Percentiles rank a stretch among this genome's conserved stretches.
phyloP scores from a whole-genome alignment of 495 filamentous ascomycete species.

The Annulohypoxylon nitens region DNA sequence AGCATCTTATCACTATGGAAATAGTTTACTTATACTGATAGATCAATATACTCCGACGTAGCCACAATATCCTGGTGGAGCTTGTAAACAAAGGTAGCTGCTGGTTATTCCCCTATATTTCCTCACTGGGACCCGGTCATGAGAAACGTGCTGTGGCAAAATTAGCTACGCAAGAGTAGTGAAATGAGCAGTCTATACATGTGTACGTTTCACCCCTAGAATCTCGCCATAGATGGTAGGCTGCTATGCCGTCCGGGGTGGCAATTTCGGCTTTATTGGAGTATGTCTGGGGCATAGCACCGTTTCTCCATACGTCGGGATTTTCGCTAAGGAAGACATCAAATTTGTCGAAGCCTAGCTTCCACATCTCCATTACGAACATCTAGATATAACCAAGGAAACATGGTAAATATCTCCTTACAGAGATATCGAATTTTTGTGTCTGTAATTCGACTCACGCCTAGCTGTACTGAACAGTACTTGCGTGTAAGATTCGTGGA shows the following conservation, averaged over 20 bases:
- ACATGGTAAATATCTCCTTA: slow-evolving; percentile 3
- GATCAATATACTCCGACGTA: slow-evolving; percentile 44
- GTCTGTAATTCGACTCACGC: background rate
- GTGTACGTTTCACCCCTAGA: slow-evolving; percentile 51
- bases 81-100: slow-evolving; percentile 10
- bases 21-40: slow-evolving; percentile 56
- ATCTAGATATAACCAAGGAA: slow-evolving; percentile 23
- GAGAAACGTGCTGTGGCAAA: slow-evolving; percentile 18
- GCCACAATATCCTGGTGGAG: slow-evolving; percentile 37
- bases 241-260: slow-evolving; percentile 45
- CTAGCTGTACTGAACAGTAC: slow-evolving; percentile 22
- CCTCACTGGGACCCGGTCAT: slow-evolving; percentile 15
- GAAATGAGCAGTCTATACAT: background rate
- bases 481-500: slow-evolving; percentile 24
- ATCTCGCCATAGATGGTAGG: slow-evolving; percentile 55
- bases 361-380: slow-evolving; percentile 33
- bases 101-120: slow-evolving; percentile 10
- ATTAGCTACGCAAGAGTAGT: background rate
- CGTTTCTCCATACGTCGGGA: slow-evolving; percentile 23
- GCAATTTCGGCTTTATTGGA: slow-evolving; percentile 49
- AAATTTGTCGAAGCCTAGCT: slow-evolving; percentile 40
- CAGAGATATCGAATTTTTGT: background rate
- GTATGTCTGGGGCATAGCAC: slow-evolving; percentile 47
- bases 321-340: slow-evolving; percentile 37
- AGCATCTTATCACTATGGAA: slow-evolving; percentile 57